phyloP scores from a whole-genome alignment of 2,329 filamentous ascomycete genomes.

The Triangularia verruculosa region DNA sequence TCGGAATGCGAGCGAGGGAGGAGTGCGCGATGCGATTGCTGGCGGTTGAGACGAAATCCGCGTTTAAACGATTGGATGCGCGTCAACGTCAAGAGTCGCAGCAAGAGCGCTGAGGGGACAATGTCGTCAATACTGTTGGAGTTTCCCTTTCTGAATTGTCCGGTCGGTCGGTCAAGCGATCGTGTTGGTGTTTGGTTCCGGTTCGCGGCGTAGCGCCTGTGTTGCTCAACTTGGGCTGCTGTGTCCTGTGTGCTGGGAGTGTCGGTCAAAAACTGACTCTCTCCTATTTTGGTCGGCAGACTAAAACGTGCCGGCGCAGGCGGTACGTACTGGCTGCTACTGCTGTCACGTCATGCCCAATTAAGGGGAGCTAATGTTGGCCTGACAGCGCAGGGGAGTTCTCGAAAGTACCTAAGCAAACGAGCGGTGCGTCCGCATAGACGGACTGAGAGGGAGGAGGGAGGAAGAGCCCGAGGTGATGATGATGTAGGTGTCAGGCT shows the following conservation, averaged over 20 bases:
- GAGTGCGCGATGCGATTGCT: neutral
- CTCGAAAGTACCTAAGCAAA: conserved; percentile 20
- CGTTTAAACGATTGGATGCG: neutral
- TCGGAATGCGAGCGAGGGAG: conserved; percentile 4
- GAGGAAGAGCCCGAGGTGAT: neutral
- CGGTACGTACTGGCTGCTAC: neutral
- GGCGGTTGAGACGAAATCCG: neutral
- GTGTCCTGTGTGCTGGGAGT: neutral
- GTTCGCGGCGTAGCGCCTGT: neutral
- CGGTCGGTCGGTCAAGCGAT: neutral
- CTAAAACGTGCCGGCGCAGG: conserved; percentile 1
- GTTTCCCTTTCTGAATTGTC: neutral
- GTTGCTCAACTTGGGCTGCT: neutral
- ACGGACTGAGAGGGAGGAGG: conserved; percentile 2
- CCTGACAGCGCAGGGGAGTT: neutral
- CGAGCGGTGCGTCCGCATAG: conserved; percentile 26
- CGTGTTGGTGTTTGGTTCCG: neutral
- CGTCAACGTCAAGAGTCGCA: neutral
- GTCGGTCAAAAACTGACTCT: neutral
- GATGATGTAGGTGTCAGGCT: conserved; percentile 24
- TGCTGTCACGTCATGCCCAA: conserved; percentile 8
- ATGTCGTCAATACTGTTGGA: neutral
- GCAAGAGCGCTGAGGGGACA: neutral
- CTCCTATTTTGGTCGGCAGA: neutral
- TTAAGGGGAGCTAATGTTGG: neutral